A percentile compares a stretch with the other conserved stretches of the same genome.
Evolutionary conservation across 352 stramenopile species (phyloP).

Genomic region (Plasmopara muralis): DNA sequence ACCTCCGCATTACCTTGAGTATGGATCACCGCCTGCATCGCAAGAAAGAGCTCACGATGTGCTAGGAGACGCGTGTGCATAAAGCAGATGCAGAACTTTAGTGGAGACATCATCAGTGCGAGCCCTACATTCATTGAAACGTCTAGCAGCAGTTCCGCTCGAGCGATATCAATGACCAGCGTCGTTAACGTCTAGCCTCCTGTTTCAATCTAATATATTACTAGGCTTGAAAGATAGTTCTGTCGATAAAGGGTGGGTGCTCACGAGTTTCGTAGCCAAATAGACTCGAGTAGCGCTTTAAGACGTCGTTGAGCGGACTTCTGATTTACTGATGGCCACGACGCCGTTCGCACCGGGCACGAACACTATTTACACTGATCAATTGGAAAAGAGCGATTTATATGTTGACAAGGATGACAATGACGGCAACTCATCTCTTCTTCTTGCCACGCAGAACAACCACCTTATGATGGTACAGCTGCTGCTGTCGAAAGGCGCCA

Average conservation of each 20-base stretch:
- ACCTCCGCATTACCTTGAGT: slow-evolving; percentile 91
- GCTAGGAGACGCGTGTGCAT: slow-evolving; percentile 58
- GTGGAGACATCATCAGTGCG: slow-evolving; percentile 12
- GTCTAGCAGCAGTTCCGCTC: slow-evolving; percentile 8
- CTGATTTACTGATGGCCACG: slow-evolving; percentile 71
- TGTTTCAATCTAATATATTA: not conserved
- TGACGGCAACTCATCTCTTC: slow-evolving; percentile 86
- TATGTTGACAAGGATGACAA: slow-evolving; percentile 85
- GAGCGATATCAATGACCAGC: not conserved
- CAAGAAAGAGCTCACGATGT: slow-evolving; percentile 93
- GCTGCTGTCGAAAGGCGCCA: slow-evolving; percentile 84
- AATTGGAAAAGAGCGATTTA: slow-evolving; percentile 87
- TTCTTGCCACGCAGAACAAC: slow-evolving; percentile 86
- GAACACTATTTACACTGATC: slow-evolving; percentile 88
- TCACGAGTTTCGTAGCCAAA: slow-evolving; percentile 71
- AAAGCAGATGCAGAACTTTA: slow-evolving; percentile 50
- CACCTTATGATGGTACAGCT: slow-evolving; percentile 85
- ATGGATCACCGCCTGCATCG: slow-evolving; percentile 93
- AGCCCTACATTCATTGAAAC: slow-evolving; percentile 6
- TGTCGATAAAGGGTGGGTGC: slow-evolving; percentile 31
- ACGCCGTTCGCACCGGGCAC: slow-evolving; percentile 69
- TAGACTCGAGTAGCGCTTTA: slow-evolving; percentile 84
- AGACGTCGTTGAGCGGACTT: slow-evolving; percentile 78
- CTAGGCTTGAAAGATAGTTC: slow-evolving; percentile 6
- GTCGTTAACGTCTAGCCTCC: slow-evolving; percentile 3